Percentiles rank a stretch among this genome's conserved stretches.
These are phyloP conservation scores for Vitis hybrid DNA, from an alignment of 177 flowering plant genomes.

Conservation along the genomic window DNA sequence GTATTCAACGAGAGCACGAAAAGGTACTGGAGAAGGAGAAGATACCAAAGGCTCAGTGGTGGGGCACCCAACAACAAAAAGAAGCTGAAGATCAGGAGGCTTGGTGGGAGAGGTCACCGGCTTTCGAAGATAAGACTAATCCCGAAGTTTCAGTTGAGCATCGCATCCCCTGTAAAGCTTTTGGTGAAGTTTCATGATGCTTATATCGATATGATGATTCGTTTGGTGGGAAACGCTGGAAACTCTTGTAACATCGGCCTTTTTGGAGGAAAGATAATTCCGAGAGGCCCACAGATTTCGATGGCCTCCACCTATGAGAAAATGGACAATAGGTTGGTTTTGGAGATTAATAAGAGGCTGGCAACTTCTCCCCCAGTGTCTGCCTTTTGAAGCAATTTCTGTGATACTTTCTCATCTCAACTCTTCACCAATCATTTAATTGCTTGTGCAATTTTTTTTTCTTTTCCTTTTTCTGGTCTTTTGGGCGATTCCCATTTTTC, in stretches of 20 bases:
- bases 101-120: constrained; percentile 6
- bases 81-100: constrained; percentile 12
- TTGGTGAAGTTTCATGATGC: constrained; percentile 9
- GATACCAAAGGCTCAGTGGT: constrained; percentile 11
- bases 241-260: background rate
- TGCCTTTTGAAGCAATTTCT: background rate
- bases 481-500: no score
- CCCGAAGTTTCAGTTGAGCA: background rate
- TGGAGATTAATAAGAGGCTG: constrained; percentile 18
- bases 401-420: background rate
- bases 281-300: background rate
- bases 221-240: background rate
- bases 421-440: no score
- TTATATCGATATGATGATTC: constrained; percentile 13
- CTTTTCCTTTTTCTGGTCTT: no score
- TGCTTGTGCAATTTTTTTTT: no score
- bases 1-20: constrained; percentile 1
- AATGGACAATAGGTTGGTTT: constrained; percentile 14
- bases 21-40: constrained; percentile 17
- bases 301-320: constrained; percentile 1
- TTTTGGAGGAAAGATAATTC: background rate
- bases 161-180: constrained; percentile 5
- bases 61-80: background rate
- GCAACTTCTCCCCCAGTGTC: background rate
- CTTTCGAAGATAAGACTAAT: constrained; percentile 1